phyloP scores from a whole-genome alignment of 2,329 filamentous ascomycete species.

The Emmonsiellopsis sp. region DNA sequence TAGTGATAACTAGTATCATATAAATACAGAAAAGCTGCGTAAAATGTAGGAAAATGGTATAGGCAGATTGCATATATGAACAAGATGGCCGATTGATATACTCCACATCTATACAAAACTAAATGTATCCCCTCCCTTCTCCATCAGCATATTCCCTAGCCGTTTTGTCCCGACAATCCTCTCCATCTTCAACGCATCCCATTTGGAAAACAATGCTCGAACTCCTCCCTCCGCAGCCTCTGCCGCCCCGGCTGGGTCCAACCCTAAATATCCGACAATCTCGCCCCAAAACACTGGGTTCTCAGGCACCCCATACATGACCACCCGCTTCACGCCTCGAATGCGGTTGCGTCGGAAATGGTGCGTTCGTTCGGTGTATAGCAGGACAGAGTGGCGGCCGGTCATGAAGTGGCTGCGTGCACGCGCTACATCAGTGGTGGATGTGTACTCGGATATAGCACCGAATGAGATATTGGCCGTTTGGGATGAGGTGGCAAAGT shows the following conservation, averaged over 20 bases:
- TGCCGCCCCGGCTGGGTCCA: slow-evolving; percentile 49
- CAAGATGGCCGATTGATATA: not conserved
- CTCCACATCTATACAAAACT: slow-evolving; percentile 65
- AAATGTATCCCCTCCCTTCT: slow-evolving; percentile 79
- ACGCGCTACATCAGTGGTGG: slow-evolving; percentile 67
- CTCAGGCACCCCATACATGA: slow-evolving; percentile 85
- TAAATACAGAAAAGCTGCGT: too few relatives aligned
- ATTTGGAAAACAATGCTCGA: slow-evolving; percentile 67
- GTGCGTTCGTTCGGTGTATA: slow-evolving; percentile 94
- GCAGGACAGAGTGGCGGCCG: slow-evolving; percentile 69
- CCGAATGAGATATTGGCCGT: slow-evolving; percentile 61
- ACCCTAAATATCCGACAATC: slow-evolving; percentile 32
- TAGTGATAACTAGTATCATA: too few relatives aligned
- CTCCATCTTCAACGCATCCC: slow-evolving; percentile 83
- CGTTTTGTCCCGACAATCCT: slow-evolving; percentile 74
- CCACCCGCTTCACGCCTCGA: slow-evolving; percentile 69
- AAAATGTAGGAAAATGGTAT: too few relatives aligned
- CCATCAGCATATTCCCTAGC: slow-evolving; percentile 72
- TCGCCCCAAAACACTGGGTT: slow-evolving; percentile 54
- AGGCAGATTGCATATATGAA: too few relatives aligned
- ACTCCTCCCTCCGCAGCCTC: slow-evolving; percentile 48
- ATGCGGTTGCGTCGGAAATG: slow-evolving; percentile 88
- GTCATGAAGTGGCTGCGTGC: slow-evolving; percentile 80
- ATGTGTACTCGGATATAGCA: slow-evolving; percentile 79
- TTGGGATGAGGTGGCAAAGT: slow-evolving; percentile 63